Evolutionary conservation across 1,284 basidiomycete species (phyloP).

Genomic region (Cutaneotrichosporon dermatis): DNA sequence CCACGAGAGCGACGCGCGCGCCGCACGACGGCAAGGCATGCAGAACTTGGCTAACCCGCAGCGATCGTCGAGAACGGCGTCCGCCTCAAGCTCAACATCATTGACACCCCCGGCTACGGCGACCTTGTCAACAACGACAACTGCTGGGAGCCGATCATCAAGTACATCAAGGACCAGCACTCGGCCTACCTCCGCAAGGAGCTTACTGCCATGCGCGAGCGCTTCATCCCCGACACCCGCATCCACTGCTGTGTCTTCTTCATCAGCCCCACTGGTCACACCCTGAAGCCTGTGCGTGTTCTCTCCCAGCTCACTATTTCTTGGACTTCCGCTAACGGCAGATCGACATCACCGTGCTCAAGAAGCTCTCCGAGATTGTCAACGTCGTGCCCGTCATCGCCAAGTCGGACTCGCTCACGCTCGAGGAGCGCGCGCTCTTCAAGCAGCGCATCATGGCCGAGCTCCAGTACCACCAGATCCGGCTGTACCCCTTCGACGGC

Average conservation of each 20-base stretch:
- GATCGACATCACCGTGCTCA: constrained; percentile 97
- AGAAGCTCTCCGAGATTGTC: constrained; percentile 96
- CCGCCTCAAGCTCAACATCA: constrained; percentile 90
- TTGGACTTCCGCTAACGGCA: constrained; percentile 8
- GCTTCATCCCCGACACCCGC: constrained; percentile 95
- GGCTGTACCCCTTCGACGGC: constrained; percentile 93
- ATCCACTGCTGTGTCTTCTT: constrained; percentile 99
- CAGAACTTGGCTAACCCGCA: constrained; percentile 41
- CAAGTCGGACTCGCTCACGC: constrained; percentile 91
- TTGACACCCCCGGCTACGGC: constrained; percentile 97
- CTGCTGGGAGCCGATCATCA: constrained; percentile 98
- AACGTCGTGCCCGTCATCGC: constrained; percentile 99
- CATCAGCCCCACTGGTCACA: constrained; percentile 94
- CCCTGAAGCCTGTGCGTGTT: constrained; percentile 61
- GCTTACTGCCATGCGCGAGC: constrained; percentile 96
- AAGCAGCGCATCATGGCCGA: constrained; percentile 95
- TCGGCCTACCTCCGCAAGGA: constrained; percentile 98
- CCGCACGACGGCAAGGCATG: too few relatives aligned
- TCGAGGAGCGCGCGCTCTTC: constrained; percentile 89
- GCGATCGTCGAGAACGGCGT: constrained; percentile 97
- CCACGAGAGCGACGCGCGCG: too few relatives aligned
- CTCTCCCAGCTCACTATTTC: neutral
- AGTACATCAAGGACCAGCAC: constrained; percentile 91
- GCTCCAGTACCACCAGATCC: constrained; percentile 86
- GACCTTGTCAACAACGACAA: constrained; percentile 99